Evolutionary conservation across 2,329 filamentous ascomycete genomes (phyloP).

Genomic region (Pestalotiopsis sp.): DNA sequence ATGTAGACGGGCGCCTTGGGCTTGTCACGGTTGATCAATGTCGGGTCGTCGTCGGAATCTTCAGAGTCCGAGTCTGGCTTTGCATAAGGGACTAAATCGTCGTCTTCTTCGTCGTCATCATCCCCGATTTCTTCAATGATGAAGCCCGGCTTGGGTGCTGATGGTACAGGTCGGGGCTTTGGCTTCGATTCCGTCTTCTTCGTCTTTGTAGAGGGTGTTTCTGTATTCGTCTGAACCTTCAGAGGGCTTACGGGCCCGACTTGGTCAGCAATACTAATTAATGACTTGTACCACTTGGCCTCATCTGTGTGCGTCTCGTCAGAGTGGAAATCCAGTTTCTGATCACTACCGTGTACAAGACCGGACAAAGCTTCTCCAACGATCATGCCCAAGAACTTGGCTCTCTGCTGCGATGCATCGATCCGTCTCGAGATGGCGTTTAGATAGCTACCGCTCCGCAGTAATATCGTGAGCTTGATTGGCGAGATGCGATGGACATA

Average conservation of each 20-base stretch:
- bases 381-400: constrained; percentile 84
- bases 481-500: constrained; percentile 69
- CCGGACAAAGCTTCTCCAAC: constrained; percentile 72
- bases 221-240: constrained; percentile 19
- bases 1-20: constrained; percentile 86
- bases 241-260: constrained; percentile 59
- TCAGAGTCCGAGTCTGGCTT: constrained; percentile 88
- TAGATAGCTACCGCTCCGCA: constrained; percentile 73
- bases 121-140: constrained; percentile 68
- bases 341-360: constrained; percentile 67
- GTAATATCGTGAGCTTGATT: constrained; percentile 65
- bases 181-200: constrained; percentile 29
- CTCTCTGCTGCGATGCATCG: constrained; percentile 70
- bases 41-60: constrained; percentile 92
- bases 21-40: constrained; percentile 80
- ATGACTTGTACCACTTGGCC: constrained; percentile 69
- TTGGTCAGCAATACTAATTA: constrained; percentile 64
- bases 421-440: constrained; percentile 83
- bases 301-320: constrained; percentile 76
- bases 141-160: constrained; percentile 38
- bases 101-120: constrained; percentile 53
- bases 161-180: constrained; percentile 27
- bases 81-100: constrained; percentile 73
- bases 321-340: constrained; percentile 78
- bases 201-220: constrained; percentile 20